Conservation (phyloP, 208 protist genomes). For the Crithidia sp. region DNA sequence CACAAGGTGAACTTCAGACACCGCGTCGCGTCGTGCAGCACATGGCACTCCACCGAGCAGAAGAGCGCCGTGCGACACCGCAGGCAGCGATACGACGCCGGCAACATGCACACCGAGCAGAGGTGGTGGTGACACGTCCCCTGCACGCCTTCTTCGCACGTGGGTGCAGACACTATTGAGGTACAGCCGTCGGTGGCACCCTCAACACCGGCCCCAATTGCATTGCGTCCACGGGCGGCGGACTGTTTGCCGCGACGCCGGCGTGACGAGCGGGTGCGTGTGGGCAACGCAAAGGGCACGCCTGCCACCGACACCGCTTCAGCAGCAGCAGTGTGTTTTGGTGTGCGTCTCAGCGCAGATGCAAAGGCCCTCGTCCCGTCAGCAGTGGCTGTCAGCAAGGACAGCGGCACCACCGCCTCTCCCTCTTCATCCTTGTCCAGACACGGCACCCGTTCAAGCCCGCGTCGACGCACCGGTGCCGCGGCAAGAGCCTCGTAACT, state of each 20-base stretch:
- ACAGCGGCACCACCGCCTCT: background rate
- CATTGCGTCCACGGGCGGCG: too few species aligned
- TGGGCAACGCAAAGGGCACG: background rate
- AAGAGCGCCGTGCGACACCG: conserved; percentile 71
- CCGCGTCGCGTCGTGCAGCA: conserved; percentile 75
- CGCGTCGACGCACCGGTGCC: conserved; percentile 10
- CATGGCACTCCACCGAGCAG: conserved; percentile 82
- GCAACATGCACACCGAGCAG: conserved; percentile 77
- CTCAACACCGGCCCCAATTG: too few species aligned
- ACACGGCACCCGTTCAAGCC: background rate
- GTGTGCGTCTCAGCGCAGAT: too few species aligned
- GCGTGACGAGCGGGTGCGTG: background rate
- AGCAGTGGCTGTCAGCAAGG: background rate
- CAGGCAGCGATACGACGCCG: conserved; percentile 66
- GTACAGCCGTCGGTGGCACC: too few species aligned
- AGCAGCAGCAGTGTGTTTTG: background rate
- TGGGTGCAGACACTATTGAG: background rate
- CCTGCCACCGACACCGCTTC: background rate
- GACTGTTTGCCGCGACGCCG: too few species aligned
- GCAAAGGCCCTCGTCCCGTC: background rate
- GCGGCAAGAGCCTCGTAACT: conserved; percentile 38
- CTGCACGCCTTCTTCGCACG: conserved; percentile 10
- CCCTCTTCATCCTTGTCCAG: background rate
- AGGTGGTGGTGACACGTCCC: conserved; percentile 46
- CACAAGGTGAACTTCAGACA: conserved; percentile 84